Conservation (phyloP, 176 grass and related monocot genomes). For the Carex cristatella region DNA sequence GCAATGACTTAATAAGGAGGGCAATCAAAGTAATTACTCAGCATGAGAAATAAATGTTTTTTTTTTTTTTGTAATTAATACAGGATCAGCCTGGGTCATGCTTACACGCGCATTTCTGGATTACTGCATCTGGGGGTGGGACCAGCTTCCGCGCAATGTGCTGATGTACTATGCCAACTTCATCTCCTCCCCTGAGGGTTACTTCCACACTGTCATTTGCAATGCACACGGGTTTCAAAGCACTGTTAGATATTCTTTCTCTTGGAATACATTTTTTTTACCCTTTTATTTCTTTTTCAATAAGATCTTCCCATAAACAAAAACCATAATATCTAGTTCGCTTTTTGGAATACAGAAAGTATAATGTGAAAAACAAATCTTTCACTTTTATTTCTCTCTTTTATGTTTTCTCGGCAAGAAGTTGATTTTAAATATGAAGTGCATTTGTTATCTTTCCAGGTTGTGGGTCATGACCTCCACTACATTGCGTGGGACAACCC, state of each 20-base stretch:
- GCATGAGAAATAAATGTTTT: not conserved
- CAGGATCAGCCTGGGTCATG: slow-evolving; percentile 97
- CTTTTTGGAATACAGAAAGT: no score
- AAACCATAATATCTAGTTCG: no score
- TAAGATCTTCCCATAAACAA: not conserved
- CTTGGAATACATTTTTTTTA: not conserved
- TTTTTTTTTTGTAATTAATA: not conserved
- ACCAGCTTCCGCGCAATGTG: slow-evolving; percentile 70
- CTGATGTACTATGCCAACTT: slow-evolving; percentile 93
- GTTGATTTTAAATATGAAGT: not conserved
- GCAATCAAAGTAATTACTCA: not conserved
- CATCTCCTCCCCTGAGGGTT: slow-evolving; percentile 89
- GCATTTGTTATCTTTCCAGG: not conserved
- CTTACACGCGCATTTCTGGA: slow-evolving; percentile 66
- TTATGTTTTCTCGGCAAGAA: not conserved
- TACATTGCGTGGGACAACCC: slow-evolving; percentile 90
- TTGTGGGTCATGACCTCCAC: slow-evolving; percentile 64
- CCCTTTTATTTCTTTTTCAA: not conserved
- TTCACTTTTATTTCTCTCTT: not conserved
- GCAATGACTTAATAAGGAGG: not conserved
- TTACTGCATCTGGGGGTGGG: slow-evolving; percentile 86
- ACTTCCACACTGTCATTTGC: slow-evolving; percentile 92
- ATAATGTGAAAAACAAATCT: no score
- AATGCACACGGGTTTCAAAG: slow-evolving; percentile 52
- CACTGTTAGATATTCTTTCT: slow-evolving; percentile 29